Evolutionary conservation across 2,329 filamentous ascomycete genomes (phyloP), one percentile per base, ranked within the genome.

Genomic region (Stagonosporopsis cucurbitacearum): DNA sequence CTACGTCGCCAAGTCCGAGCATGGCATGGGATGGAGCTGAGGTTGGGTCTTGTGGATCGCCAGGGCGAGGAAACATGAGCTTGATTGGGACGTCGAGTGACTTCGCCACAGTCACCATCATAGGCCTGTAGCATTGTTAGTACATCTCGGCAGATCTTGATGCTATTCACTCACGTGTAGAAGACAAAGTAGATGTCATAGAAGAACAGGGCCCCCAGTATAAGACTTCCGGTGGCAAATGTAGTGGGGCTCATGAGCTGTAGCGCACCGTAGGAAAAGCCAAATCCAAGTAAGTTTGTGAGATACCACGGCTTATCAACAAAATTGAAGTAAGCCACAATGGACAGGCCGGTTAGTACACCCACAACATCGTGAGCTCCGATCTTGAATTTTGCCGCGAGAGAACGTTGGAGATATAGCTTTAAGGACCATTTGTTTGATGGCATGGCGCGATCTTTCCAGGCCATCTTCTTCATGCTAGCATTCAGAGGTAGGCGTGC

Each of bases 161-260:
- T 12, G n/a, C 22, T 11, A 12, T 11, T 37, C 15, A 81, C 85
- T 76, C 71, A 87, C 79, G 90, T 93, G 72, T 89, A 95, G 71
- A 95, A 95, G 6, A 95, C 91, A 82, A 94, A 92, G 74, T 95
- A 87, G 44, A 99, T 94, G 72, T 99, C 94, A 70, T 99, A 99
- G 69, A 96, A 86, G 79, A 98, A 98, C 1, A 98, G 81, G 0
- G 89, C 91, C 9, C 81, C 79, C 1, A 98, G 81, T 9, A 98
- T 87, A 39, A 93, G 75, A 6, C 88, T 89, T 0, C 92, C 92
- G 0, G 91, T 96, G 50, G 84, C 79, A 70, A 97, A 96, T 0
- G 91, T 94, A 0, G 92, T 96, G 0, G 93, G 92, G 1, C 92
- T 96, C 79, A 98, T 86, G 49, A 96, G 78, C 66, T 94, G 86